phyloP scores from a whole-genome alignment of 768 basidiomycete genomes.

The Lactifluus hygrophoroides region DNA sequence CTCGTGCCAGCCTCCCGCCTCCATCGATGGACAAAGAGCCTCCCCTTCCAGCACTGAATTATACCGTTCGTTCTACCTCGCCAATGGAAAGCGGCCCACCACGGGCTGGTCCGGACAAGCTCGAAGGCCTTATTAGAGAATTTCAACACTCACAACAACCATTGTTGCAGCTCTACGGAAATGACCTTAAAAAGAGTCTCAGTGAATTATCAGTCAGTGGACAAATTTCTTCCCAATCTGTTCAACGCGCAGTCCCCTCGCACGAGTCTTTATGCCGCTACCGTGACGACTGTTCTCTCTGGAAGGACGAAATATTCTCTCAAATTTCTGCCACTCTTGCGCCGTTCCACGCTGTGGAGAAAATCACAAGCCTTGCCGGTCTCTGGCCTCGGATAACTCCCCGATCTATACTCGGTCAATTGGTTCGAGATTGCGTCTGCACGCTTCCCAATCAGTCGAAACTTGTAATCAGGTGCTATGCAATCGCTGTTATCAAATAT shows the following conservation, averaged over 20 bases:
- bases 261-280: not conserved
- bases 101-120: not conserved
- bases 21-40: too few relatives aligned
- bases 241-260: not conserved
- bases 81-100: not conserved
- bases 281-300: not conserved
- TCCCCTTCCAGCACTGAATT: not conserved
- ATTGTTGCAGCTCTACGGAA: not conserved
- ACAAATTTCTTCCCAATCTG: not conserved
- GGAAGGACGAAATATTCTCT: not conserved
- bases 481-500: slow-evolving; percentile 5
- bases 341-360: not conserved
- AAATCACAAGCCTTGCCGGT: not conserved
- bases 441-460: not conserved
- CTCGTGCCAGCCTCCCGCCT: not conserved
- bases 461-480: not conserved
- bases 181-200: not conserved
- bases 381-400: slow-evolving; percentile 11
- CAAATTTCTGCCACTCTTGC: not conserved
- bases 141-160: not conserved
- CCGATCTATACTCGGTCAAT: slow-evolving; percentile 7
- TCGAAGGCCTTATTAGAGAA: not conserved
- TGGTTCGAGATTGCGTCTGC: slow-evolving; percentile 20
- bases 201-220: not conserved
- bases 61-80: not conserved